These are phyloP conservation scores for Trypanosoma avium DNA, from an alignment of 208 protist genomes.

Conservation along the genomic window DNA sequence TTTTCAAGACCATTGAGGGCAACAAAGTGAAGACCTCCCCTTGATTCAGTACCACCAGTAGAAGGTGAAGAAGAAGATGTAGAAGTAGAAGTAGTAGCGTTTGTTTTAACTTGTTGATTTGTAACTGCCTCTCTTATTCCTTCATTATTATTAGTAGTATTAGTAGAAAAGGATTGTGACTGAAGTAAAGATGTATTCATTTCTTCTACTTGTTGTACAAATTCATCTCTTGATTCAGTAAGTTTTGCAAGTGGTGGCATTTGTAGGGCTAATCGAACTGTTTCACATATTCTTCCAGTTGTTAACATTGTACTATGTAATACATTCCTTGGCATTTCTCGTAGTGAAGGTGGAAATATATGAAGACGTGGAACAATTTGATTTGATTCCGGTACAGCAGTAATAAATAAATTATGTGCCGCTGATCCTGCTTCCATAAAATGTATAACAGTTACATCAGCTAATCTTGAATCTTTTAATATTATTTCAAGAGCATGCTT, in stretches of 20 bases:
- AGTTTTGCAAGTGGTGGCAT: slow-evolving; percentile 9
- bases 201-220: slow-evolving; percentile 36
- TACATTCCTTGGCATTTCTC: slow-evolving; percentile 24
- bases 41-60: neutral
- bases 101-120: neutral
- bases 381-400: slow-evolving; percentile 29
- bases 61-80: neutral
- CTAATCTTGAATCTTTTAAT: slow-evolving; percentile 38
- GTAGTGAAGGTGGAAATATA: slow-evolving; percentile 39
- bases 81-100: neutral
- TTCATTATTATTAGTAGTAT: too few species aligned
- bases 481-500: slow-evolving; percentile 39
- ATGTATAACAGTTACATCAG: slow-evolving; percentile 37
- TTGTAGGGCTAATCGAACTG: slow-evolving; percentile 17
- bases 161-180: too few species aligned
- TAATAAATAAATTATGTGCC: slow-evolving; percentile 42
- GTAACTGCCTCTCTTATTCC: too few species aligned
- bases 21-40: slow-evolving; percentile 33
- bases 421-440: slow-evolving; percentile 49
- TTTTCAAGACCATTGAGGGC: slow-evolving; percentile 39
- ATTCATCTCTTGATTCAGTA: slow-evolving; percentile 7
- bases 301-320: slow-evolving; percentile 39
- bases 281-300: slow-evolving; percentile 32
- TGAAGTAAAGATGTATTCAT: slow-evolving; percentile 6
- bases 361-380: slow-evolving; percentile 44